Base-by-base conservation (phyloP, 2,329 filamentous ascomycete genomes). In the Ceratocystis diversiconidia region DNA sequence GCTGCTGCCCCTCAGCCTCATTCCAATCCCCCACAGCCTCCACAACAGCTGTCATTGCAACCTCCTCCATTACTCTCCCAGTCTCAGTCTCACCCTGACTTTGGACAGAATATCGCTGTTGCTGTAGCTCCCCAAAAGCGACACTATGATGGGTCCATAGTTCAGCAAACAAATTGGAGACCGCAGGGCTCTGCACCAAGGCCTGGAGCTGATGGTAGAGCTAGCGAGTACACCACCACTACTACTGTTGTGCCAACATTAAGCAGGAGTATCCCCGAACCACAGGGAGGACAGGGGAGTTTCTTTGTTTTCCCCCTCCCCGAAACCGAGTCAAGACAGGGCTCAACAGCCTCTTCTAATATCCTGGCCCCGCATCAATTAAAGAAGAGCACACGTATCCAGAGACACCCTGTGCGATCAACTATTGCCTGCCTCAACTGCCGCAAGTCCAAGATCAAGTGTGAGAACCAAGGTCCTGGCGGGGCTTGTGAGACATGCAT, bases 381-480 rank as follows among this genome's bases (percentile, higher is more conserved):
- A 15, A 77, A 76, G 71, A 79, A 76, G 68, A 74, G 75, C 61
- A 70, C 73, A 59, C 76, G 76, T 71, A 79, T 79, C n/a, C 74
- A 74, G 71, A 76, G 78, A 66, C 74, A 77, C 12, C 79, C 79
- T 43, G 87, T 90, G 82, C 82, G 89, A 70, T 90, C 88, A 60
- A 89, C 86, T 72, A 90, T 92, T 72, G 89, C 89, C 61, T 94
- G 89, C 75, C 79, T 83, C 68, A 81, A 84, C 69, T 92, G 89
- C 73, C 82, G 89, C 66, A 84, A 84, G 71, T 90, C 88, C 73
- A 95, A 94, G 76, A 89, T 92, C 73, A 92, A 92, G 75, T 95
- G 90, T 76, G 85, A 90, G 74, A 94, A 94, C 75, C 82, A 83
- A 70, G 88, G 88, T 68, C 82, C 86, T 66, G 82, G 82, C 68